phyloP scores from a whole-genome alignment of 257 asterid genomes.

The Cynanchum wilfordii region DNA sequence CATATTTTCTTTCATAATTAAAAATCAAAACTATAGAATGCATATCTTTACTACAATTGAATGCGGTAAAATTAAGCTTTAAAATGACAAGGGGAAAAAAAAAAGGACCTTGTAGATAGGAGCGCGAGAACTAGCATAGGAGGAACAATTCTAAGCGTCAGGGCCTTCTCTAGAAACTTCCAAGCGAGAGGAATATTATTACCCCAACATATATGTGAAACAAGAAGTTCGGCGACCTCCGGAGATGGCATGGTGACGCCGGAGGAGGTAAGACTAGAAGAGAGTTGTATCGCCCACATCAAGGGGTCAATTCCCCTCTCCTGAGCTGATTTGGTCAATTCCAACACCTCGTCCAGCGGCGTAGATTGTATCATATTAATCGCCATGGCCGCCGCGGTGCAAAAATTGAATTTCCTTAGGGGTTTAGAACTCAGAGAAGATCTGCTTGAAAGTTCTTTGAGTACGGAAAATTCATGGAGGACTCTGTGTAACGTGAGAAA shows the following conservation, averaged over 20 bases:
- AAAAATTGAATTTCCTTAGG: conserved; percentile 2
- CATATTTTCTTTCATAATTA: not conserved
- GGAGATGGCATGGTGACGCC: conserved; percentile 73
- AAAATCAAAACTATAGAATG: conserved; percentile 4
- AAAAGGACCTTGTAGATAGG: conserved; percentile 60
- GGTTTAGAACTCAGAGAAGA: conserved; percentile 3
- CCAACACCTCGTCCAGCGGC: conserved; percentile 56
- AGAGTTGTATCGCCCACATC: conserved; percentile 67
- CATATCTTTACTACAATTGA: not conserved
- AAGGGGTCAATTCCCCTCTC: conserved; percentile 72
- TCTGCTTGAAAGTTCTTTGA: not conserved
- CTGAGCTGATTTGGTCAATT: conserved; percentile 73
- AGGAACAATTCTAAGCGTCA: conserved; percentile 59
- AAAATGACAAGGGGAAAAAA: not conserved
- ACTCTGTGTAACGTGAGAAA: not conserved
- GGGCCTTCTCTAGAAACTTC: conserved; percentile 90
- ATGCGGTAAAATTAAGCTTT: not conserved
- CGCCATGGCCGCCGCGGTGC: conserved; percentile 27
- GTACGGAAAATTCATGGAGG: not conserved
- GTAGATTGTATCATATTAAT: conserved; percentile 15
- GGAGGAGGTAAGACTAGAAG: conserved; percentile 55
- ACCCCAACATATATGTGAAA: conserved; percentile 80
- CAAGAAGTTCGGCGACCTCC: conserved; percentile 69
- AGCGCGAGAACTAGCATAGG: conserved; percentile 80
- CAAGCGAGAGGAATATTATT: conserved; percentile 70